Conservation (phyloP, 2,329 filamentous ascomycete genomes). For the Penicillium palitans region DNA sequence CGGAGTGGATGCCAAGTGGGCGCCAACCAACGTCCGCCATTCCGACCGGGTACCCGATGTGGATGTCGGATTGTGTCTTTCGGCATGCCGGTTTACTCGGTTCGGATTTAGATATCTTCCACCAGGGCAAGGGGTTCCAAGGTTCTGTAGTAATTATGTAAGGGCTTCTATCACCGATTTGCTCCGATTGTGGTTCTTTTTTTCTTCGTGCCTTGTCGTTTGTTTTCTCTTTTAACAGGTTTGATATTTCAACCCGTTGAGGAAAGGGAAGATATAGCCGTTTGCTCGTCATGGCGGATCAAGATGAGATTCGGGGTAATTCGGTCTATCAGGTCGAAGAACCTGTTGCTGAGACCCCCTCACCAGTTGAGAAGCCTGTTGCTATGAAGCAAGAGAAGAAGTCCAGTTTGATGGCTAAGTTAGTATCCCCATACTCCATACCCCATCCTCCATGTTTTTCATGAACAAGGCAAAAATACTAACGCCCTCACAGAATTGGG, state of each 20-base stretch:
- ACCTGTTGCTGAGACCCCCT: neutral
- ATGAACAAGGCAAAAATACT: neutral
- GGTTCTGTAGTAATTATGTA: neutral
- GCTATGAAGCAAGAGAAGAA: neutral
- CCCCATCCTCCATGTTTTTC: neutral
- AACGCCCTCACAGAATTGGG: neutral
- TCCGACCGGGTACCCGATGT: conserved; percentile 4
- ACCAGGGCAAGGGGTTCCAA: neutral
- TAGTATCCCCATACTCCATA: neutral
- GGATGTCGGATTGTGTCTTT: neutral
- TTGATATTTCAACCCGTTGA: neutral
- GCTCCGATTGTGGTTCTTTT: neutral
- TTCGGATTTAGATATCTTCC: neutral
- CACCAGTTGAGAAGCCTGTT: neutral
- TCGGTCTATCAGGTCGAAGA: conserved; percentile 3
- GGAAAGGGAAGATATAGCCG: neutral
- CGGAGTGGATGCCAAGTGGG: neutral
- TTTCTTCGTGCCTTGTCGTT: neutral
- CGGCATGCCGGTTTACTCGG: conserved; percentile 1
- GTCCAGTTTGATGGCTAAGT: conserved; percentile 2
- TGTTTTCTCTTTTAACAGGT: neutral
- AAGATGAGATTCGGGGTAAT: conserved; percentile 4
- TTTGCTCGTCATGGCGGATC: conserved; percentile 2
- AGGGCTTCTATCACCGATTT: neutral
- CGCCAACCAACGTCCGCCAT: neutral